These are phyloP conservation scores for Cymbidium sinense DNA, from an alignment of 106 monocot species.

Conservation along the genomic window DNA sequence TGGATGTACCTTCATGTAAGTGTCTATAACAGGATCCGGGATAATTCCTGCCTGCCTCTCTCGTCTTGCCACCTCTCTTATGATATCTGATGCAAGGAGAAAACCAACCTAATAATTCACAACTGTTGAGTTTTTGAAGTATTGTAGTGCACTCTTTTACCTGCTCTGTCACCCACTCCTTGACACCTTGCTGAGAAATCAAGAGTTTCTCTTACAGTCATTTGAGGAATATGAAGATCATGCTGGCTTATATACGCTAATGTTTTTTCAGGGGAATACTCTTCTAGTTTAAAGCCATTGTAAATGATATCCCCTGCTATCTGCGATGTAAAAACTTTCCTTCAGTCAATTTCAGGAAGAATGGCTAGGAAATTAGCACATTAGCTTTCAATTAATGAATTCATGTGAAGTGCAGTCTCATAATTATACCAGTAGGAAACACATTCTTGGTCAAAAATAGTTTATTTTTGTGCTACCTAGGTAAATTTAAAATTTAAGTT, in stretches of 20 bases:
- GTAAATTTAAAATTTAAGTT: too few species aligned
- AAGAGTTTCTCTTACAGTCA: conserved; percentile 10
- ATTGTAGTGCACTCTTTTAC: neutral
- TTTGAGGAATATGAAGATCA: conserved; percentile 50
- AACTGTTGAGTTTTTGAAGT: neutral
- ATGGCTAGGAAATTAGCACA: neutral
- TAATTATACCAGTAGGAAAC: too few species aligned
- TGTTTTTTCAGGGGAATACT: conserved; percentile 71
- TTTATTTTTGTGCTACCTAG: too few species aligned
- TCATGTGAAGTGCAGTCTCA: too few species aligned
- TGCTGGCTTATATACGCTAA: conserved; percentile 81
- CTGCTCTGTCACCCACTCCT: conserved; percentile 5
- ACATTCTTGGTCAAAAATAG: too few species aligned
- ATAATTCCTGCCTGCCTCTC: conserved; percentile 1
- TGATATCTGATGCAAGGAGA: neutral
- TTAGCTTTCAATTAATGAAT: too few species aligned
- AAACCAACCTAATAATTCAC: neutral
- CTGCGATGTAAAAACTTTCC: conserved; percentile 23
- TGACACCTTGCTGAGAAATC: conserved; percentile 11
- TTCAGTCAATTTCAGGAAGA: conserved; percentile 6
- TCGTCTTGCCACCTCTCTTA: conserved; percentile 2
- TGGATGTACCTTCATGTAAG: conserved; percentile 8
- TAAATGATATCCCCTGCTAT: conserved; percentile 66
- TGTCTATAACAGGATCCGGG: conserved; percentile 3
- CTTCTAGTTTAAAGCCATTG: conserved; percentile 57